phyloP scores from a whole-genome alignment of 2,329 filamentous ascomycete genomes.

The Colletotrichum lupini region DNA sequence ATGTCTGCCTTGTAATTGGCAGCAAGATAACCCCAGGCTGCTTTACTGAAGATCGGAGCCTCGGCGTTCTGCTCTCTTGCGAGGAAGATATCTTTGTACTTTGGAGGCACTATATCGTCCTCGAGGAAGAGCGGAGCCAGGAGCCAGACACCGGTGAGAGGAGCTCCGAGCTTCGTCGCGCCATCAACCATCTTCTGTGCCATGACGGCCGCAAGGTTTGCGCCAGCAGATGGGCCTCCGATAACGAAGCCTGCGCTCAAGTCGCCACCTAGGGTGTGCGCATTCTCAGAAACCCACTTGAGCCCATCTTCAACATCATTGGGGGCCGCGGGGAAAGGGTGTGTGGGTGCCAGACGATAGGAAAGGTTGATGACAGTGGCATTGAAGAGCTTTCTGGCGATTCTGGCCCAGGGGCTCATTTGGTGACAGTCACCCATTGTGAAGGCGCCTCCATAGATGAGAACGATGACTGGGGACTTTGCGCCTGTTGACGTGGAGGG shows the following conservation, averaged over 20 bases:
- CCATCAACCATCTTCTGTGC: slow-evolving; percentile 7
- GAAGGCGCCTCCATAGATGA: slow-evolving; percentile 31
- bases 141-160: slow-evolving; percentile 19
- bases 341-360: slow-evolving; percentile 59
- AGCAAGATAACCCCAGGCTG: slow-evolving; percentile 40
- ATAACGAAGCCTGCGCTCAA: slow-evolving; percentile 30
- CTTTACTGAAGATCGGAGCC: slow-evolving; percentile 46
- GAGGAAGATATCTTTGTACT: slow-evolving; percentile 51
- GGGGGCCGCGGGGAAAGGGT: slow-evolving; percentile 54
- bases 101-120: slow-evolving; percentile 39
- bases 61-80: slow-evolving; percentile 54
- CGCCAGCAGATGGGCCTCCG: slow-evolving; percentile 44
- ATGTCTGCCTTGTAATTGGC: slow-evolving; percentile 44
- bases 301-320: slow-evolving; percentile 53
- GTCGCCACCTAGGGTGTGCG: slow-evolving; percentile 27
- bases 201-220: slow-evolving; percentile 38
- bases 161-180: no score
- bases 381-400: neutral
- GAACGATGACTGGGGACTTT: slow-evolving; percentile 15
- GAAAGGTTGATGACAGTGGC: slow-evolving; percentile 51
- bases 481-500: neutral
- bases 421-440: neutral
- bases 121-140: slow-evolving; percentile 12
- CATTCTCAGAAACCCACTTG: slow-evolving; percentile 22
- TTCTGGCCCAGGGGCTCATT: neutral